These are phyloP conservation scores for Albifimbria verrucaria DNA, from an alignment of 2,329 filamentous ascomycete genomes.

Conservation along the genomic window DNA sequence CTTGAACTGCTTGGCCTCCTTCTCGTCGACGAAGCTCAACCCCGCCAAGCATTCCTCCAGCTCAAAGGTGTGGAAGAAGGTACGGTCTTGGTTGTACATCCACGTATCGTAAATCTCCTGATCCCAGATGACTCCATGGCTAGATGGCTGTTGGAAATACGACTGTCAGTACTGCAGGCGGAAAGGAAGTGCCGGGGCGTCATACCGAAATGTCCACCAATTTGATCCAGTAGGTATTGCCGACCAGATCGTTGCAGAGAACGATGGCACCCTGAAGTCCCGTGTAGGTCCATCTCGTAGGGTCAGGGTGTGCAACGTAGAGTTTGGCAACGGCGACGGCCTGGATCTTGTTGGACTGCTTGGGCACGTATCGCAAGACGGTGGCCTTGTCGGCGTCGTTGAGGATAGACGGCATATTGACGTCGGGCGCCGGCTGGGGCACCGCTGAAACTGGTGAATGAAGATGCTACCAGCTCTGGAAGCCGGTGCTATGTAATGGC, in stretches of 20 bases:
- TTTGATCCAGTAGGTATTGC: conserved; percentile 96
- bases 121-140: conserved; percentile 89
- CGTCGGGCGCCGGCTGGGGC: conserved; percentile 6
- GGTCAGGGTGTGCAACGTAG: conserved; percentile 87
- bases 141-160: conserved; percentile 54
- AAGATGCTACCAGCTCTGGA: not conserved
- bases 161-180: conserved; percentile 10
- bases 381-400: conserved; percentile 94
- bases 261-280: conserved; percentile 90
- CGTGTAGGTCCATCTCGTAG: conserved; percentile 86
- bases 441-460: not conserved
- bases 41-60: conserved; percentile 88
- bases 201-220: conserved; percentile 89
- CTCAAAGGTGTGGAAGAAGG: conserved; percentile 97
- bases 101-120: conserved; percentile 97
- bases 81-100: conserved; percentile 92
- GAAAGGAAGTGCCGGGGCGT: conserved; percentile 9
- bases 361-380: conserved; percentile 91
- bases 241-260: conserved; percentile 88
- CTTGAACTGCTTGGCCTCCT: conserved; percentile 93
- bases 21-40: conserved; percentile 92
- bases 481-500: not conserved
- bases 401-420: conserved; percentile 65
- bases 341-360: conserved; percentile 94
- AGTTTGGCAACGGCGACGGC: conserved; percentile 90